phyloP scores from a whole-genome alignment of 805 yeast genomes.

The Wickerhamiella dianesei region DNA sequence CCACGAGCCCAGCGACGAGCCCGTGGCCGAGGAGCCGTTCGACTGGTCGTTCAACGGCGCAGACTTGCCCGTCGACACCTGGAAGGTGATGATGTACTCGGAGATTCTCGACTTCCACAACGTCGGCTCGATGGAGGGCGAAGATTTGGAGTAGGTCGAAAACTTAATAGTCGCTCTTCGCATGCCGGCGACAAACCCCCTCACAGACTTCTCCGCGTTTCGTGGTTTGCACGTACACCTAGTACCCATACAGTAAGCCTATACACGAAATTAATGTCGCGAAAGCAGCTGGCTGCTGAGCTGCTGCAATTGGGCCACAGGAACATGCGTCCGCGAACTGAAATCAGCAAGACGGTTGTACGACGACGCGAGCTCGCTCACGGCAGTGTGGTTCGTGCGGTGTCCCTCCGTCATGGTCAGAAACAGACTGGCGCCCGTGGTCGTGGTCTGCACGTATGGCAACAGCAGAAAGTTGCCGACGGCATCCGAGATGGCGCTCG shows the following conservation, averaged over 20 bases:
- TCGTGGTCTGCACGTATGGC: conserved; percentile 5
- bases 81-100: conserved; percentile 99
- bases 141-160: conserved; percentile 8
- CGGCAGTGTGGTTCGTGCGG: background rate
- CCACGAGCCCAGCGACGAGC: conserved; percentile 96
- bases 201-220: no score
- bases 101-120: conserved; percentile 95
- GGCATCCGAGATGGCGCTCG: background rate
- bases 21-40: conserved; percentile 79
- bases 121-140: conserved; percentile 39
- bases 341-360: conserved; percentile 1
- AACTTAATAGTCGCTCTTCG: background rate
- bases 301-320: background rate
- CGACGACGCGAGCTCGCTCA: background rate
- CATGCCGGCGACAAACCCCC: background rate
- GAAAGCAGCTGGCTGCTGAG: no score
- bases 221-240: no score
- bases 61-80: conserved; percentile 90
- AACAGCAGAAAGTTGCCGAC: conserved; percentile 6
- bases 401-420: background rate
- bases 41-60: conserved; percentile 99
- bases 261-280: no score
- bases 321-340: background rate
- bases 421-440: conserved; percentile 5
- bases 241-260: no score